A percentile compares a stretch with the other conserved stretches of the same genome.
Conservation (phyloP, 108 stramenopile genomes). For the Nitzschia putrida region DNA sequence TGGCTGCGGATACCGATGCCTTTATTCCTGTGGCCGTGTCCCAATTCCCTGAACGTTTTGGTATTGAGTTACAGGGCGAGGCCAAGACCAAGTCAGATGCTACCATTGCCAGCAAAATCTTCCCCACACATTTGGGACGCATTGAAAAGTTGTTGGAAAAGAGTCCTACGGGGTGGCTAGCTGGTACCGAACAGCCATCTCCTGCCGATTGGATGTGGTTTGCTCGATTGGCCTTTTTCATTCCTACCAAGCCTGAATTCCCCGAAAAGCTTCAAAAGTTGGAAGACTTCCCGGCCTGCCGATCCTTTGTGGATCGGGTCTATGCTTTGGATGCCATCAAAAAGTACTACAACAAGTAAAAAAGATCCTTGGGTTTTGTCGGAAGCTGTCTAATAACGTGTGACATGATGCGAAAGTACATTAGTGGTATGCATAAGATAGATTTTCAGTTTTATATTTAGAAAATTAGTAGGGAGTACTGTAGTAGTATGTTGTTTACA, state of each 20-base stretch:
- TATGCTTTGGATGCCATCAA: constrained; percentile 34
- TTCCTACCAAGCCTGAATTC: constrained; percentile 20
- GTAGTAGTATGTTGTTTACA: too few species aligned
- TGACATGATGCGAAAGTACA: too few species aligned
- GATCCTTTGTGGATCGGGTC: constrained; percentile 36
- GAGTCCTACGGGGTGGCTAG: constrained; percentile 41
- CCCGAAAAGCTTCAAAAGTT: constrained; percentile 23
- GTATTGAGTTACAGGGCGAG: constrained; percentile 22
- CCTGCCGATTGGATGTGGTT: constrained; percentile 44
- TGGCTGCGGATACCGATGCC: constrained; percentile 40
- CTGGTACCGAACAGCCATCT: constrained; percentile 41
- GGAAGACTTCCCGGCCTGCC: constrained; percentile 35
- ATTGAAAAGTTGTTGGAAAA: constrained; percentile 28
- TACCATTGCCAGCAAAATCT: constrained; percentile 17
- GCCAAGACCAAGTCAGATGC: constrained; percentile 19
- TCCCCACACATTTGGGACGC: constrained; percentile 28
- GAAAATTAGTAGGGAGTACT: too few species aligned
- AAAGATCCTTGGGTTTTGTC: background rate
- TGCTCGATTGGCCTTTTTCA: constrained; percentile 10
- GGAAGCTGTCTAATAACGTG: too few species aligned
- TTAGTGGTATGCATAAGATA: too few species aligned
- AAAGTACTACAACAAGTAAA: constrained; percentile 28
- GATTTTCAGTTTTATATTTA: too few species aligned
- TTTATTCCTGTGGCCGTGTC: constrained; percentile 26
- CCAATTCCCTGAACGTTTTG: constrained; percentile 24